Percentiles rank a stretch among this genome's conserved stretches.
Evolutionary conservation across 306 rosid species (phyloP).

Genomic region (Datisca glomerata): DNA sequence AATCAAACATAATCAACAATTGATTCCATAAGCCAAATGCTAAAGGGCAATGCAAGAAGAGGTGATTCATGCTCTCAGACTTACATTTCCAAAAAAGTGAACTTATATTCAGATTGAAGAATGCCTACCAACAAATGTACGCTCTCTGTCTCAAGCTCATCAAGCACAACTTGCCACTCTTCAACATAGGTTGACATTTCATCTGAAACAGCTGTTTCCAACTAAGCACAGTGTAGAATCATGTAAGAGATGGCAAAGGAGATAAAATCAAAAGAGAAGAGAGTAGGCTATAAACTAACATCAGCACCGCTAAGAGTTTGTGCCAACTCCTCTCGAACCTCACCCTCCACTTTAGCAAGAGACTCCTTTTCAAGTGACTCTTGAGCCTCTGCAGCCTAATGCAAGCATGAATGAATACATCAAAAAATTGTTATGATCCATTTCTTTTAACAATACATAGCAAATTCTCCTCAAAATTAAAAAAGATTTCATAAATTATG

Average conservation of each 20-base stretch:
- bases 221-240: conserved; percentile 36
- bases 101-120: too few species aligned
- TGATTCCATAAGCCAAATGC: conserved; percentile 7
- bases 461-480: too few species aligned
- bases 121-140: conserved; percentile 70
- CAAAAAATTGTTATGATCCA: too few species aligned
- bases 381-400: conserved; percentile 99
- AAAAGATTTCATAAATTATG: not conserved
- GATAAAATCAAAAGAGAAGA: conserved; percentile 4
- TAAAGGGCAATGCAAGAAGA: conserved; percentile 8
- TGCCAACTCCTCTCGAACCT: conserved; percentile 80
- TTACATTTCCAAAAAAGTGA: too few species aligned
- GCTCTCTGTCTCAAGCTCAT: conserved; percentile 85
- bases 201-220: conserved; percentile 71
- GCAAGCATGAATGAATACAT: conserved; percentile 30
- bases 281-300: conserved; percentile 43
- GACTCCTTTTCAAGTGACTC: conserved; percentile 97
- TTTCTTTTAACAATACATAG: conserved; percentile 6
- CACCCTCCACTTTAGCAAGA: conserved; percentile 74
- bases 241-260: conserved; percentile 15
- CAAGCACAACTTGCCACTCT: conserved; percentile 79
- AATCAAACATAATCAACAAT: too few species aligned
- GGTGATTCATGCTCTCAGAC: too few species aligned
- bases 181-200: conserved; percentile 67
- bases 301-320: conserved; percentile 56